phyloP scores from a whole-genome alignment of 2,329 filamentous ascomycete species.

The Paramyrothecium sp. region DNA sequence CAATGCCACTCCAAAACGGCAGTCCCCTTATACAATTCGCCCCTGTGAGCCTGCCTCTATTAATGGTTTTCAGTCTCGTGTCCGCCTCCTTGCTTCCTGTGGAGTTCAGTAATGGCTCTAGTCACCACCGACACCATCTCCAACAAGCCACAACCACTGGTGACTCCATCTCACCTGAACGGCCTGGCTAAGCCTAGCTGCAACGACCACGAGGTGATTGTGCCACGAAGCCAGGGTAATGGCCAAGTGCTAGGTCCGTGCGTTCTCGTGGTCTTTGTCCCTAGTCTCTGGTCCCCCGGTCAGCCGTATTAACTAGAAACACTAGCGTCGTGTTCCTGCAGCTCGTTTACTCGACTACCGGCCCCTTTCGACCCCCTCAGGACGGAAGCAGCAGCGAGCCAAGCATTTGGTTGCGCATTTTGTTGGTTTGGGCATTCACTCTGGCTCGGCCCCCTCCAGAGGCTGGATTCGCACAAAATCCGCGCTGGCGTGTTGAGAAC shows the following conservation, averaged over 20 bases:
- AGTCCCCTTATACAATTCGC: too few relatives aligned
- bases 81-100: too few relatives aligned
- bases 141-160: conserved; percentile 7
- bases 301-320: conserved; percentile 25
- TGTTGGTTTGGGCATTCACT: too few relatives aligned
- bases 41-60: too few relatives aligned
- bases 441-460: too few relatives aligned
- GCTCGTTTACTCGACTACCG: conserved; percentile 3
- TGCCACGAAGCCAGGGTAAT: not conserved
- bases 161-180: not conserved
- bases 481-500: too few relatives aligned
- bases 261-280: not conserved
- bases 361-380: not conserved
- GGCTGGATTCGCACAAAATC: too few relatives aligned
- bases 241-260: not conserved
- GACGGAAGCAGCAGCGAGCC: not conserved
- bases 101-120: too few relatives aligned
- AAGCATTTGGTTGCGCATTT: too few relatives aligned
- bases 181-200: not conserved
- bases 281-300: not conserved
- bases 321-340: conserved; percentile 31
- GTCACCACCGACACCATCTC: not conserved
- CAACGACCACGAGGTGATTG: not conserved
- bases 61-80: too few relatives aligned
- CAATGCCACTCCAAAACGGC: conserved; percentile 7